These are phyloP conservation scores for Durotheca rogersii DNA, from an alignment of 495 filamentous ascomycete species.

Conservation along the genomic window DNA sequence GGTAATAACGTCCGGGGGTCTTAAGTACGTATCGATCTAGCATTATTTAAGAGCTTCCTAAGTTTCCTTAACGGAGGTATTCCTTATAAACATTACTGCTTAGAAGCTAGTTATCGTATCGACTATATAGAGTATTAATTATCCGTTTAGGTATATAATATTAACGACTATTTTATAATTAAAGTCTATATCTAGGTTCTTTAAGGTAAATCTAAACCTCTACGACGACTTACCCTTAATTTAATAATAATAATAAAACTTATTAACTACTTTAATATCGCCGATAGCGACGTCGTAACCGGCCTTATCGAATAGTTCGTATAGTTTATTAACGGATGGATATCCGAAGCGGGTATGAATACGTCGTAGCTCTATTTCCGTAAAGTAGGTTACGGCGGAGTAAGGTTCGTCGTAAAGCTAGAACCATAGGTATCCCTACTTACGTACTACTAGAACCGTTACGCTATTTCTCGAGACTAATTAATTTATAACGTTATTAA, in stretches of 20 bases:
- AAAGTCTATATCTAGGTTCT: background rate
- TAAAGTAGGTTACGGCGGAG: slow-evolving; percentile 5
- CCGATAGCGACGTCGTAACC: background rate
- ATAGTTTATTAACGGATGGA: slow-evolving; percentile 1
- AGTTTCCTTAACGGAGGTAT: too few relatives aligned
- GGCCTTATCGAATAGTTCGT: slow-evolving; percentile 10
- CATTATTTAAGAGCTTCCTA: too few relatives aligned
- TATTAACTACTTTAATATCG: slow-evolving; percentile 7
- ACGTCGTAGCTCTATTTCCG: slow-evolving; percentile 1
- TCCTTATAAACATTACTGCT: too few relatives aligned
- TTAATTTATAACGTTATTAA: slow-evolving; percentile 5
- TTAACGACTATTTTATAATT: slow-evolving; percentile 2
- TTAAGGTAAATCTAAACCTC: slow-evolving; percentile 2
- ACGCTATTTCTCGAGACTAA: slow-evolving; percentile 1
- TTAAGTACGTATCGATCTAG: too few relatives aligned
- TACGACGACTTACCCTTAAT: too few relatives aligned
- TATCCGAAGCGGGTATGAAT: too few relatives aligned
- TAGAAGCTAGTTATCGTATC: too few relatives aligned
- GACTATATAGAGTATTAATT: too few relatives aligned
- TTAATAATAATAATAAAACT: slow-evolving; percentile 6
- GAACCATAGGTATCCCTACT: background rate
- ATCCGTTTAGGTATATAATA: slow-evolving; percentile 2
- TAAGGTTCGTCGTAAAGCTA: slow-evolving; percentile 5
- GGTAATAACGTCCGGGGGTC: too few relatives aligned
- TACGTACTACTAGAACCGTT: background rate